These are phyloP conservation scores for Saccharum officinarum DNA, from an alignment of 176 grass and related monocot species.

Conservation along the genomic window DNA sequence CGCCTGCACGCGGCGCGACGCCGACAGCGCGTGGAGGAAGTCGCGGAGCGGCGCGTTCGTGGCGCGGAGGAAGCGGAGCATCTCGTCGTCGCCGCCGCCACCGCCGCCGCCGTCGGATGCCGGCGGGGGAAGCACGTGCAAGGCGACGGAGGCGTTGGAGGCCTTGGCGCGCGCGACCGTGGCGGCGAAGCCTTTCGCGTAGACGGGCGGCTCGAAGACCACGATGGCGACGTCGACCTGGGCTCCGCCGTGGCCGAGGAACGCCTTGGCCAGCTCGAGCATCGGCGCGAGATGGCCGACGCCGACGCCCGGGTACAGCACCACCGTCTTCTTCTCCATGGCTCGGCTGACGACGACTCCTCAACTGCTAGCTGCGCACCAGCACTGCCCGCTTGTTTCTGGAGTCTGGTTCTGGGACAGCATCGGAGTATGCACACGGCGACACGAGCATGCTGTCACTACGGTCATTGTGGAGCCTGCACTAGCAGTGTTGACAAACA, in stretches of 20 bases:
- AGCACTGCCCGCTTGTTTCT: too few relatives aligned
- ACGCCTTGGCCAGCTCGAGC: slow-evolving; percentile 33
- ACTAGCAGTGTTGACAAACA: too few relatives aligned
- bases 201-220: not conserved
- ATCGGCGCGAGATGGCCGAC: slow-evolving; percentile 45
- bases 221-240: slow-evolving; percentile 27
- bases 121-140: slow-evolving; percentile 25
- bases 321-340: slow-evolving; percentile 16
- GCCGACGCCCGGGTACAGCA: slow-evolving; percentile 32
- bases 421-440: too few relatives aligned
- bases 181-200: not conserved
- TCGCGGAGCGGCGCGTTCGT: slow-evolving; percentile 17
- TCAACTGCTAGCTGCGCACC: too few relatives aligned
- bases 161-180: slow-evolving; percentile 15
- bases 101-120: not conserved
- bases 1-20: not conserved
- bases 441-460: too few relatives aligned
- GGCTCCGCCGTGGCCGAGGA: not conserved
- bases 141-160: slow-evolving; percentile 8
- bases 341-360: not conserved
- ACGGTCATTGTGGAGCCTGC: too few relatives aligned
- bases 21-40: slow-evolving; percentile 6
- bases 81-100: too few relatives aligned
- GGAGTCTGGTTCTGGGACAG: too few relatives aligned
- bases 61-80: slow-evolving; percentile 25